Base-by-base conservation (phyloP, 345 rosid genomes). In the Brassica nigra region DNA sequence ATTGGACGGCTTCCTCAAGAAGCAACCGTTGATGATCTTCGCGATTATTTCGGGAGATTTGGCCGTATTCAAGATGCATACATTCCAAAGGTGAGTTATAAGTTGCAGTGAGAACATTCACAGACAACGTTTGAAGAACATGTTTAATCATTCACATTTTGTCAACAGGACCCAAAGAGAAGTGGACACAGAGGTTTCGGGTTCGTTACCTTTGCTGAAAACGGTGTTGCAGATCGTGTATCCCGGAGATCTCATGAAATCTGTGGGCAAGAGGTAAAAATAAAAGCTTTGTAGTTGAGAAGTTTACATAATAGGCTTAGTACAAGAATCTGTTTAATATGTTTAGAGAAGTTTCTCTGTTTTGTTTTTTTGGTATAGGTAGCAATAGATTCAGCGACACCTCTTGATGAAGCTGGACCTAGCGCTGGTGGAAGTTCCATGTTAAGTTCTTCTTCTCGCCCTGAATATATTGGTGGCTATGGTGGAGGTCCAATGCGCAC, bases 1-100 rank as follows among this genome's bases (percentile, higher is more conserved):
- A 90, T 95, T 80, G 99, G 99, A 68, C 89, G 98, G 85, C 98
- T 95, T 83, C 95, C 99, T 66, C 99, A 93, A 78, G 97, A 95
- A 79, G 99, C 99, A 58, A 83, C 89, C 1, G 87, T 80, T 70
- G 97, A 93, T 66, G 99, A 91, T 82, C 86, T 95, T 47, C 91
- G 91, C 36, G 95, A 85, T 44, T 90, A 95, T 81, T 95, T 95
- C 84, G 90, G 92, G 44, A 91, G 95, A 89, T 95, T 91, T 86
- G 99, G 99, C 33, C 91, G 81, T 37, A 93, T 95, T 84, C 74
- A 89, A 77, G 99, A 95, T 84, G 97, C 88, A 69, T 95, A 93
- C 81, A 87, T 95, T 73, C 99, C 98, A 3, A 95, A 88, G 85
- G 90, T 88, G 82, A 73, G 80, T 37, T 33, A 36, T 11, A 49